Percentiles rank a stretch among this genome's conserved stretches.
These are phyloP conservation scores for Russula lepida DNA, from an alignment of 768 basidiomycete genomes.

Conservation along the genomic window DNA sequence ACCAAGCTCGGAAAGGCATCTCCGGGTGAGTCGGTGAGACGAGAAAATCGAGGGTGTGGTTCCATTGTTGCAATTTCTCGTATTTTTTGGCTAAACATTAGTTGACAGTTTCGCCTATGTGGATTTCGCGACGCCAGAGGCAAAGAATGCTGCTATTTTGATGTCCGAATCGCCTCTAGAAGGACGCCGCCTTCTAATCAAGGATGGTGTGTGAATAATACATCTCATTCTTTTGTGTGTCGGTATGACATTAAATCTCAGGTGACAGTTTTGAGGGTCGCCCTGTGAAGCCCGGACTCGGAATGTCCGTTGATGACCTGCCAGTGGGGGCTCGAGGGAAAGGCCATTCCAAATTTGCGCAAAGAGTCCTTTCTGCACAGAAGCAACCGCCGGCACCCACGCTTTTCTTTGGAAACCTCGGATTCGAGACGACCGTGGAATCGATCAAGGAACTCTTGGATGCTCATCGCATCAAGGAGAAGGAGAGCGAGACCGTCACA, in stretches of 20 bases:
- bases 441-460: conserved; percentile 68
- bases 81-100: background rate
- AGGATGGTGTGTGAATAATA: conserved; percentile 60
- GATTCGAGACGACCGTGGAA: conserved; percentile 80
- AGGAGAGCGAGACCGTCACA: conserved; percentile 20
- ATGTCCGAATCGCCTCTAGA: conserved; percentile 76
- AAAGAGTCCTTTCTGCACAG: conserved; percentile 68
- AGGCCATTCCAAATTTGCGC: conserved; percentile 55
- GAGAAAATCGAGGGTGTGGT: conserved; percentile 67
- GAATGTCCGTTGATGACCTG: conserved; percentile 25
- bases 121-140: conserved; percentile 77
- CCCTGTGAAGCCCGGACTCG: conserved; percentile 39
- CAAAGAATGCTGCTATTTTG: conserved; percentile 65
- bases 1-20: conserved; percentile 47
- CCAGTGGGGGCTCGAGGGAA: conserved; percentile 28
- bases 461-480: conserved; percentile 42
- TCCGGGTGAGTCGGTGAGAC: conserved; percentile 33
- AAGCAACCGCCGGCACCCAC: conserved; percentile 80
- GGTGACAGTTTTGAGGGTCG: conserved; percentile 69
- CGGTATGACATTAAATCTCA: conserved; percentile 28
- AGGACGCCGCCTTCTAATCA: conserved; percentile 85
- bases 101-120: conserved; percentile 83
- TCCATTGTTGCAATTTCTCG: conserved; percentile 19
- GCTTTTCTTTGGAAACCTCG: conserved; percentile 88
- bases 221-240: background rate